A percentile compares a stretch with the other conserved stretches of the same genome.
Conservation (phyloP, 2,329 filamentous ascomycete species). For the Alternaria sp. region DNA sequence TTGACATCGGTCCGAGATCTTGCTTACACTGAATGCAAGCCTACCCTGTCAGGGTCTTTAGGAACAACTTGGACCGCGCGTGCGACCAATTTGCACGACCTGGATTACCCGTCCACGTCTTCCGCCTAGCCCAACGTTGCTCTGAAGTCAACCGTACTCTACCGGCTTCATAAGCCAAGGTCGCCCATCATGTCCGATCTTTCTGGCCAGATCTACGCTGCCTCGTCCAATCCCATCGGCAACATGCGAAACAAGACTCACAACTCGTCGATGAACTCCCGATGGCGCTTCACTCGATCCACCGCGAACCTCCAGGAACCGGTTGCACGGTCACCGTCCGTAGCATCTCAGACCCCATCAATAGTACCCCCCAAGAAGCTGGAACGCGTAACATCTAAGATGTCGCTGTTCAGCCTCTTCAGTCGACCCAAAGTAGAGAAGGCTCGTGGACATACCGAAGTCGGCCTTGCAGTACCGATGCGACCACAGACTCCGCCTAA, state of each 20-base stretch:
- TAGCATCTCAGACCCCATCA: slow-evolving; percentile 14
- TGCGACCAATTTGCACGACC: slow-evolving; percentile 20
- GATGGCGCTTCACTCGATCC: slow-evolving; percentile 51
- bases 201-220: slow-evolving; percentile 23
- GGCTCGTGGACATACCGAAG: slow-evolving; percentile 57
- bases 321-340: slow-evolving; percentile 18
- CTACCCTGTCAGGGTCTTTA: slow-evolving; percentile 21
- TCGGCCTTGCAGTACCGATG: slow-evolving; percentile 51
- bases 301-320: slow-evolving; percentile 42
- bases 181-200: slow-evolving; percentile 24
- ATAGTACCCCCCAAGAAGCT: slow-evolving; percentile 36
- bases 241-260: slow-evolving; percentile 35
- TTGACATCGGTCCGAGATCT: slow-evolving; percentile 5
- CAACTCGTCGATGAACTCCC: slow-evolving; percentile 37
- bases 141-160: slow-evolving; percentile 5
- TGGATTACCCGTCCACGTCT: slow-evolving; percentile 14
- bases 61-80: slow-evolving; percentile 12
- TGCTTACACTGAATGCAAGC: slow-evolving; percentile 15
- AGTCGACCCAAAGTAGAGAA: slow-evolving; percentile 60
- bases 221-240: slow-evolving; percentile 25
- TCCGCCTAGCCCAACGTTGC: slow-evolving; percentile 7
- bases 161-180: slow-evolving; percentile 18
- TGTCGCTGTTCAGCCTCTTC: slow-evolving; percentile 62
- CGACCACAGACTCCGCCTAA: slow-evolving; percentile 41
- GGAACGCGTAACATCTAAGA: slow-evolving; percentile 51